Percentiles rank a stretch among this genome's conserved stretches.
These are phyloP conservation scores for Abortiporus biennis DNA, from an alignment of 1,284 basidiomycete species.

Conservation along the genomic window DNA sequence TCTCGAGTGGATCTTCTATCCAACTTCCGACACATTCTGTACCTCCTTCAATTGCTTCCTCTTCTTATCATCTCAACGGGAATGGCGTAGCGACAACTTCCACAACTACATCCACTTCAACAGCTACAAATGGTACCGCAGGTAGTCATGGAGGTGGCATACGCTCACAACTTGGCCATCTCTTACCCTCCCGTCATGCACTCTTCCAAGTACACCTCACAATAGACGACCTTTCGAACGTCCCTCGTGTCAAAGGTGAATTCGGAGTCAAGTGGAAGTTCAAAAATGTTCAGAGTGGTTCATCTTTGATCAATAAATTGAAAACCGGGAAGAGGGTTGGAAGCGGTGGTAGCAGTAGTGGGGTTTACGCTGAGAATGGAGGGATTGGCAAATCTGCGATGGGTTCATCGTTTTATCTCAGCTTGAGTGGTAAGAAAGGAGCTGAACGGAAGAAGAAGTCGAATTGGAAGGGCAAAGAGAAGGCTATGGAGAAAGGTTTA, in stretches of 20 bases:
- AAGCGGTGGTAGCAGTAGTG: neutral
- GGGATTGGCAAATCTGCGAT: constrained; percentile 1
- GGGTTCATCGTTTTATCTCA: neutral
- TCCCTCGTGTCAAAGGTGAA: constrained; percentile 71
- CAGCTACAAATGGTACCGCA: too few species aligned
- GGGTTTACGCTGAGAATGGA: neutral
- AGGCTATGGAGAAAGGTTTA: neutral
- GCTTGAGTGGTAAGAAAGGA: constrained; percentile 5
- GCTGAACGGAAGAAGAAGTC: constrained; percentile 7
- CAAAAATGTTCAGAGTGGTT: constrained; percentile 49
- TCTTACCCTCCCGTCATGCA: constrained; percentile 54
- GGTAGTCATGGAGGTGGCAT: too few species aligned
- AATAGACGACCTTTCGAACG: constrained; percentile 69
- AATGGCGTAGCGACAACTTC: too few species aligned
- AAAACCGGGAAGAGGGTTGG: constrained; percentile 24
- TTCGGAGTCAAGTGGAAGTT: constrained; percentile 76
- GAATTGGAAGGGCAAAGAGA: constrained; percentile 2
- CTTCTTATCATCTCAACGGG: too few species aligned
- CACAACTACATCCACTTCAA: too few species aligned
- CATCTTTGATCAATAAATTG: constrained; percentile 32
- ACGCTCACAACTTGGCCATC: constrained; percentile 40
- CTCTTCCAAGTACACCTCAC: constrained; percentile 61
- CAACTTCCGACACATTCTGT: too few species aligned
- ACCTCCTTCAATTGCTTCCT: too few species aligned
- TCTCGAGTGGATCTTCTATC: too few species aligned